A percentile compares a stretch with the other conserved stretches of the same genome.
Conservation (phyloP, 2,329 filamentous ascomycete genomes). For the Neonectria sp. region DNA sequence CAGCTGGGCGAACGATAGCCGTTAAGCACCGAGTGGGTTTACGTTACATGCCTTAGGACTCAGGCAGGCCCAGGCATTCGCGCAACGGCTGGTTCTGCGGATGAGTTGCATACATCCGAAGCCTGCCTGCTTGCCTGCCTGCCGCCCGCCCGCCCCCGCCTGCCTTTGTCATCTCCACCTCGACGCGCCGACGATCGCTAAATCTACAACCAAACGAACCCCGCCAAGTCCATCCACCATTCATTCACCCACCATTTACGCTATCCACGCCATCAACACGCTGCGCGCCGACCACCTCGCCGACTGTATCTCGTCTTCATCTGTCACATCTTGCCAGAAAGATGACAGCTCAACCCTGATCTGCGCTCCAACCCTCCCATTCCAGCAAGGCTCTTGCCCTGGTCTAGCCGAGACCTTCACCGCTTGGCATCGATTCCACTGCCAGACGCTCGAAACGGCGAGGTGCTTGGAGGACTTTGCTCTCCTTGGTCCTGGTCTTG, state of each 20-base stretch:
- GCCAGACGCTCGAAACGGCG: constrained; percentile 22
- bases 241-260: not conserved
- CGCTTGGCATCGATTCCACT: constrained; percentile 22
- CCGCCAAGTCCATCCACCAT: not conserved
- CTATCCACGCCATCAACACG: not conserved
- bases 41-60: not conserved
- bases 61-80: not conserved
- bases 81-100: not conserved
- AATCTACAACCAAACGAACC: not conserved
- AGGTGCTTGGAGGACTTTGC: constrained; percentile 1
- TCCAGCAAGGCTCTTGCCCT: not conserved
- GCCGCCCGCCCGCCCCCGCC: no score
- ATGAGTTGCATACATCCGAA: not conserved
- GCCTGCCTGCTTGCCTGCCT: not conserved
- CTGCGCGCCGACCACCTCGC: not conserved
- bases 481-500: constrained; percentile 6
- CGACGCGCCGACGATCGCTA: not conserved
- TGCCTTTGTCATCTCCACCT: constrained; percentile 4
- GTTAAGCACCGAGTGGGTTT: not conserved
- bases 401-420: constrained; percentile 16
- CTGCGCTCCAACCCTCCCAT: not conserved
- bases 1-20: not conserved
- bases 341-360: constrained; percentile 24
- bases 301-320: not conserved
- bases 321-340: constrained; percentile 14